phyloP scores from a whole-genome alignment of 2,329 filamentous ascomycete species.

The Talaromyces sp. region DNA sequence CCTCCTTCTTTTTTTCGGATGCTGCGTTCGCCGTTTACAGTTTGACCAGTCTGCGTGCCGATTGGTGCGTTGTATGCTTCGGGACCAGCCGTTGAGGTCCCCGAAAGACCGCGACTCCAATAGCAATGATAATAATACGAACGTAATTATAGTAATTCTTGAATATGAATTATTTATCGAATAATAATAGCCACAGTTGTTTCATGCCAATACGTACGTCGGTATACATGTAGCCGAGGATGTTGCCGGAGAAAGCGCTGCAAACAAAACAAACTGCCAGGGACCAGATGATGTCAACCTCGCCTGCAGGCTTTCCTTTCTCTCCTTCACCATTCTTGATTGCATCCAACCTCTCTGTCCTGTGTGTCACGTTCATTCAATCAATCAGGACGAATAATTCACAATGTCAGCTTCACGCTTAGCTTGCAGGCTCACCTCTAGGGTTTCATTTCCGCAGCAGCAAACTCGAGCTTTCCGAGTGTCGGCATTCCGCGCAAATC shows the following conservation, averaged over 20 bases:
- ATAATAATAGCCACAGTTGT: no score
- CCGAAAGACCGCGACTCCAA: not conserved
- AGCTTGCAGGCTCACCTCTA: conserved; percentile 2
- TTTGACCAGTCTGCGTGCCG: not conserved
- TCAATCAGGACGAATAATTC: not conserved
- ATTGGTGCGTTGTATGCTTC: not conserved
- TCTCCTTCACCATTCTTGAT: not conserved
- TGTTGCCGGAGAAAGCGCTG: not conserved
- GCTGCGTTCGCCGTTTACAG: no score
- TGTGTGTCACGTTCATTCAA: not conserved
- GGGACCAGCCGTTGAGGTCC: not conserved
- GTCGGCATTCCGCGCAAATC: conserved; percentile 6
- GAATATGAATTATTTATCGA: no score
- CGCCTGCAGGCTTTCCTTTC: not conserved
- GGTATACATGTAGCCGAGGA: not conserved
- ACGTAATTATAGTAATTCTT: no score
- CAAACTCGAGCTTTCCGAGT: conserved; percentile 9
- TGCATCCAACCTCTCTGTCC: not conserved
- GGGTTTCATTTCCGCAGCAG: not conserved
- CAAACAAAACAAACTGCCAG: not conserved
- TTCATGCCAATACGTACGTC: no score
- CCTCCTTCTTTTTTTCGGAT: no score
- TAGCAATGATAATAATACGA: not conserved
- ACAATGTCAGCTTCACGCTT: conserved; percentile 10
- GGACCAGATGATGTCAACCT: not conserved